A percentile compares a stretch with the other conserved stretches of the same genome.
phyloP scores from a whole-genome alignment of 2,329 filamentous ascomycete species.

The Arachnomyces sp. region DNA sequence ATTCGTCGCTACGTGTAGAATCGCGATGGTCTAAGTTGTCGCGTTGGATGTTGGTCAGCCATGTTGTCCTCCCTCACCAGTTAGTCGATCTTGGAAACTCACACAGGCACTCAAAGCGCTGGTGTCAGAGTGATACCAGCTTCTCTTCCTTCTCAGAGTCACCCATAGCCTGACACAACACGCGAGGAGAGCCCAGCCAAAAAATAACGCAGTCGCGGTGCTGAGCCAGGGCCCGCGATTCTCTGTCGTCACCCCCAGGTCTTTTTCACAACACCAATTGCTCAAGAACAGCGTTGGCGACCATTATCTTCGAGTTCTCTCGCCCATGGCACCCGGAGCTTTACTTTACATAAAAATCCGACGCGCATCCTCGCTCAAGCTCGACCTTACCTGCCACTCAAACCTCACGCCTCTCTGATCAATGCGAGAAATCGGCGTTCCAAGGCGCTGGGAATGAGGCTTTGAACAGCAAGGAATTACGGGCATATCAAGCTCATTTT shows the following conservation, averaged over 20 bases:
- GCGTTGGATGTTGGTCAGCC: background rate
- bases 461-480: too few relatives aligned
- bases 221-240: slow-evolving; percentile 6
- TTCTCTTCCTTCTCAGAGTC: slow-evolving; percentile 3
- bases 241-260: slow-evolving; percentile 5
- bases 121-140: slow-evolving; percentile 1
- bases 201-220: slow-evolving; percentile 6
- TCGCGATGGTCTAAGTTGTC: slow-evolving; percentile 1
- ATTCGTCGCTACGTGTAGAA: slow-evolving; percentile 1
- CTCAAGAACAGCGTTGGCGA: too few relatives aligned
- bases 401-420: too few relatives aligned
- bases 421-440: too few relatives aligned
- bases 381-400: too few relatives aligned
- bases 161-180: slow-evolving; percentile 6
- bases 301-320: too few relatives aligned
- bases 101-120: slow-evolving; percentile 1
- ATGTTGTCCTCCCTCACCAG: background rate
- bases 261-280: too few relatives aligned
- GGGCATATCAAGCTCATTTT: too few relatives aligned
- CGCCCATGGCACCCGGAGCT: too few relatives aligned
- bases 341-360: too few relatives aligned
- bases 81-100: background rate
- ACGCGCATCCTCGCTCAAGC: too few relatives aligned
- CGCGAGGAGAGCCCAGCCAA: slow-evolving; percentile 6
- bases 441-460: too few relatives aligned